Percentiles rank a stretch among this genome's conserved stretches.
phyloP scores from a whole-genome alignment of 1,284 basidiomycete species.

The Puccinia polysora region DNA sequence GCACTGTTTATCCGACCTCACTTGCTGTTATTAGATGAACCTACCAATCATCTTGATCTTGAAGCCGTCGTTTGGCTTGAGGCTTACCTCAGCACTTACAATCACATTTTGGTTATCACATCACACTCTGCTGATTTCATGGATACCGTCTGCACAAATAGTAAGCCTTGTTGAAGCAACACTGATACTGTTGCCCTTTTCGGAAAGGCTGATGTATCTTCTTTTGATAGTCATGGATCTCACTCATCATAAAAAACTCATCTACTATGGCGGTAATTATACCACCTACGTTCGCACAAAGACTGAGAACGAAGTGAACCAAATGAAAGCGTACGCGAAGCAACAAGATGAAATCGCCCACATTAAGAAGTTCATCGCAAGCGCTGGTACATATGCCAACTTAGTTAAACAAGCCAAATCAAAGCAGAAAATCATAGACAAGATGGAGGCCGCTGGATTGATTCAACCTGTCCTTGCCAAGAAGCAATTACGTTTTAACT shows the following conservation, averaged over 20 bases:
- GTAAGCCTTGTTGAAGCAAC: neutral
- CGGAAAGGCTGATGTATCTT: slow-evolving; percentile 57
- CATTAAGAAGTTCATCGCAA: slow-evolving; percentile 97
- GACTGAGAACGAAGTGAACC: slow-evolving; percentile 95
- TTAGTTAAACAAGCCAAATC: slow-evolving; percentile 98
- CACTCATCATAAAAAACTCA: slow-evolving; percentile 76
- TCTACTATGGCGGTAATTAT: slow-evolving; percentile 96
- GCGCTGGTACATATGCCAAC: slow-evolving; percentile 97
- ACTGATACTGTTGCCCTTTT: neutral
- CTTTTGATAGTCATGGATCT: slow-evolving; percentile 97
- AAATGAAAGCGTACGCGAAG: slow-evolving; percentile 97
- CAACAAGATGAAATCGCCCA: slow-evolving; percentile 98
- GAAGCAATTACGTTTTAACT: slow-evolving; percentile 81
- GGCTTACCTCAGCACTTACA: slow-evolving; percentile 94
- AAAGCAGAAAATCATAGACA: slow-evolving; percentile 99
- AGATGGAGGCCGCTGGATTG: slow-evolving; percentile 99
- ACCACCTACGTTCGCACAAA: slow-evolving; percentile 93
- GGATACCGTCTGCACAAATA: slow-evolving; percentile 62
- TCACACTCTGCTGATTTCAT: slow-evolving; percentile 98
- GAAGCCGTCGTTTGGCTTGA: slow-evolving; percentile 99
- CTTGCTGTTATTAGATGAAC: slow-evolving; percentile 56
- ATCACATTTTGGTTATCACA: slow-evolving; percentile 93
- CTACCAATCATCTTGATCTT: slow-evolving; percentile 78
- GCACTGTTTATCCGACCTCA: slow-evolving; percentile 97
- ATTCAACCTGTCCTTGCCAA: slow-evolving; percentile 78